phyloP scores from a whole-genome alignment of 352 stramenopile genomes.

The Phytophthora litchii region DNA sequence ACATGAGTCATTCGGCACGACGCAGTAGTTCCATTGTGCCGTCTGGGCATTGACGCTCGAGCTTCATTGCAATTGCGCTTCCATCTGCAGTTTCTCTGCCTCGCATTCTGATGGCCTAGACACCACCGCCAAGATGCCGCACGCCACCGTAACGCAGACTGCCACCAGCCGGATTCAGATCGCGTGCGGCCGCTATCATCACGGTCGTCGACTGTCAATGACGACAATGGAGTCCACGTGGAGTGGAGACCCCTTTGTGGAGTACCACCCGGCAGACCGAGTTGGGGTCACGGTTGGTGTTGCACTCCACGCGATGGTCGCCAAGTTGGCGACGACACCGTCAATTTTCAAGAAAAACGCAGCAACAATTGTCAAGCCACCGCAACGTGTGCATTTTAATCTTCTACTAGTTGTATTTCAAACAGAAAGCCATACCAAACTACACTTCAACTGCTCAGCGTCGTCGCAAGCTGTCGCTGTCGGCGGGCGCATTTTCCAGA shows the following conservation, averaged over 20 bases:
- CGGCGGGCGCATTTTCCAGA: slow-evolving; percentile 27
- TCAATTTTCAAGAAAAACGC: too few species aligned
- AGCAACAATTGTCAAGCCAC: neutral
- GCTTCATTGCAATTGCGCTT: slow-evolving; percentile 8
- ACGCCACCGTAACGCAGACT: neutral
- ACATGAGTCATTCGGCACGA: too few species aligned
- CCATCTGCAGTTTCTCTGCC: slow-evolving; percentile 13
- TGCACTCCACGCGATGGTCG: too few species aligned
- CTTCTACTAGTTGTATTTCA: neutral
- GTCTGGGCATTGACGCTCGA: neutral
- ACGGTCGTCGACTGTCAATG: neutral
- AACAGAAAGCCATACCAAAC: neutral
- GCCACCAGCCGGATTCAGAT: slow-evolving; percentile 15
- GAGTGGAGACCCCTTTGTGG: too few species aligned
- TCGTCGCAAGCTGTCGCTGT: slow-evolving; percentile 7
- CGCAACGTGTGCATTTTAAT: slow-evolving; percentile 3
- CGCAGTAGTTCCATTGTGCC: neutral
- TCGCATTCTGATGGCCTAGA: slow-evolving; percentile 1
- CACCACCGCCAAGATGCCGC: neutral
- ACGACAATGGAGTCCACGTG: neutral
- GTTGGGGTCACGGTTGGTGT: too few species aligned
- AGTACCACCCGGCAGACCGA: too few species aligned
- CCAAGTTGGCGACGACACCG: too few species aligned
- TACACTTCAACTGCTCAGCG: neutral
- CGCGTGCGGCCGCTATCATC: slow-evolving; percentile 13